These are phyloP conservation scores for Litchi chinensis DNA, from an alignment of 345 rosid species.

Conservation along the genomic window DNA sequence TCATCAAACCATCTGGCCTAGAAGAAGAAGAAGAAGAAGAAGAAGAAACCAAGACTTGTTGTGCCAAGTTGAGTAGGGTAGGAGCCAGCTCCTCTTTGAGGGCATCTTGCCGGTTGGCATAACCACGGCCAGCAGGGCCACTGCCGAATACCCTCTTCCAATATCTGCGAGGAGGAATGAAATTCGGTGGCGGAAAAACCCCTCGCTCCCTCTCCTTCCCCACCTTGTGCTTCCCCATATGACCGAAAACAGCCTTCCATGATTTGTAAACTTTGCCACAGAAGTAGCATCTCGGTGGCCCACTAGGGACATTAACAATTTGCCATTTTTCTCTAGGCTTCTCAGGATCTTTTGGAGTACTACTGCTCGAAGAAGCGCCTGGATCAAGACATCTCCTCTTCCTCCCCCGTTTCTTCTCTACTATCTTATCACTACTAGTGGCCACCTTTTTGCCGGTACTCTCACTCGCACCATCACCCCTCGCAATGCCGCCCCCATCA, in stretches of 20 bases:
- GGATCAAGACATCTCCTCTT: neutral
- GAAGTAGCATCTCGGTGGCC: conserved; percentile 19
- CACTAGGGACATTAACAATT: conserved; percentile 20
- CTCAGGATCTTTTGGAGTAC: neutral
- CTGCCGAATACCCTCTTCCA: neutral
- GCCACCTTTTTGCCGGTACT: too few relatives aligned
- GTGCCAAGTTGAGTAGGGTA: neutral
- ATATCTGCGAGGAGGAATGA: conserved; percentile 9
- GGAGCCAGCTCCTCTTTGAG: neutral
- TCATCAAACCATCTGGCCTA: neutral
- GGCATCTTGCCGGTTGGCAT: too few relatives aligned
- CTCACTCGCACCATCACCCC: too few relatives aligned
- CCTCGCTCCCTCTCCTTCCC: conserved; percentile 23
- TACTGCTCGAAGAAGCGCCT: conserved; percentile 2
- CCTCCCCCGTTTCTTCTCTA: neutral
- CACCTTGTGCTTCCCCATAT: conserved; percentile 32
- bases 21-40: conserved; percentile 17
- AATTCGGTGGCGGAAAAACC: conserved; percentile 35
- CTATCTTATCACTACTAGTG: too few relatives aligned
- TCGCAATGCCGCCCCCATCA: too few relatives aligned
- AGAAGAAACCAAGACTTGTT: neutral
- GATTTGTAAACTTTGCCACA: conserved; percentile 29
- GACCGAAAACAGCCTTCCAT: conserved; percentile 45
- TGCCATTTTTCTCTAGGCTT: neutral
- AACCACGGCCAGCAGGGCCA: neutral